phyloP scores from a whole-genome alignment of 164 flowering plant species.

The Chimonanthus salicifolius region DNA sequence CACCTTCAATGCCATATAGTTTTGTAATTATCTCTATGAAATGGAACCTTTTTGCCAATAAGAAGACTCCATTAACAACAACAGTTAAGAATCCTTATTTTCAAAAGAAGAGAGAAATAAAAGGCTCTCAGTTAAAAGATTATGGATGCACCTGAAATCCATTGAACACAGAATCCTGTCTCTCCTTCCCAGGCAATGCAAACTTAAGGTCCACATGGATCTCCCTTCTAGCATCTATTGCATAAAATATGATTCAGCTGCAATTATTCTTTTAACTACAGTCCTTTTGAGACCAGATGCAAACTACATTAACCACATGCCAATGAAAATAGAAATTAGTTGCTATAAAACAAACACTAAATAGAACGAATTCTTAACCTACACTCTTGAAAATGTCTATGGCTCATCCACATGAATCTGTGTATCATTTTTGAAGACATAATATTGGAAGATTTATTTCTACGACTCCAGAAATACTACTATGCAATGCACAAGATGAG shows the following conservation, averaged over 20 bases:
- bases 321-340: no score
- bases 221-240: constrained; percentile 49
- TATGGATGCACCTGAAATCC: constrained; percentile 71
- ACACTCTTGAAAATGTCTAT: no score
- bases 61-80: neutral
- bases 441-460: no score
- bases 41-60: neutral
- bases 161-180: constrained; percentile 96
- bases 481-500: no score
- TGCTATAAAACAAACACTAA: no score
- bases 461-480: no score
- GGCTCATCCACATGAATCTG: no score
- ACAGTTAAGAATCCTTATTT: neutral
- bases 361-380: no score
- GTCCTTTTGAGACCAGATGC: neutral
- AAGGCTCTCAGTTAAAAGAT: constrained; percentile 17
- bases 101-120: neutral
- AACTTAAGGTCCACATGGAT: constrained; percentile 69
- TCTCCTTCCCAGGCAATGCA: constrained; percentile 92
- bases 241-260: constrained; percentile 4
- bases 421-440: no score
- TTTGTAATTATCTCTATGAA: no score
- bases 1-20: no score
- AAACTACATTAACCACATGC: neutral
- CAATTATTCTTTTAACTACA: neutral